phyloP scores from a whole-genome alignment of 2,329 filamentous ascomycete species.

The Hortaea sp. region DNA sequence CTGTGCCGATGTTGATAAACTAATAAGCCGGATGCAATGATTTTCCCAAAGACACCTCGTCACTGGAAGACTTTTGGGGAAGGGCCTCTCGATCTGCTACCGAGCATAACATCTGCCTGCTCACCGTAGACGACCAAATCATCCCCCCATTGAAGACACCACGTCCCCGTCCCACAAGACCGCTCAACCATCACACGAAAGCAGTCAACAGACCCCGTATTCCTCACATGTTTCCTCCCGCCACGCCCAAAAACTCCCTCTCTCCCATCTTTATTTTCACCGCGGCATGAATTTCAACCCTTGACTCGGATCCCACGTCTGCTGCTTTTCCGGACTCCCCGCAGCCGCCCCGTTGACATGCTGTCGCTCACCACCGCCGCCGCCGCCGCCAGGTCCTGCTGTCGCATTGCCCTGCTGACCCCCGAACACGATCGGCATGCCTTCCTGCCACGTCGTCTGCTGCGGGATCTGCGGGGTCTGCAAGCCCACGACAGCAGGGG shows the following conservation, averaged over 20 bases:
- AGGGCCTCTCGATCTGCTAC: too few relatives aligned
- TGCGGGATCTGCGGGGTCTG: background rate
- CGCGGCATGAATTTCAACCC: slow-evolving; percentile 15
- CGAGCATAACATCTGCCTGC: background rate
- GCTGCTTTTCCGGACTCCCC: background rate
- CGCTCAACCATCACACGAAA: too few relatives aligned
- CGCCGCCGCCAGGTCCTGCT: background rate
- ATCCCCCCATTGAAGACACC: background rate
- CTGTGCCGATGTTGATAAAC: too few relatives aligned
- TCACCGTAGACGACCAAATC: background rate
- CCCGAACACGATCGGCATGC: slow-evolving; percentile 26
- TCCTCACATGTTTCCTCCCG: background rate
- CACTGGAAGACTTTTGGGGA: too few relatives aligned
- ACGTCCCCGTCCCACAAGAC: background rate
- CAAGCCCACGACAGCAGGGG: background rate
- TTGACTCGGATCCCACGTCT: slow-evolving; percentile 19
- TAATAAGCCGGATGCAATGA: too few relatives aligned
- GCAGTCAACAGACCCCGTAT: background rate
- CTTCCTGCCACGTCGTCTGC: slow-evolving; percentile 23
- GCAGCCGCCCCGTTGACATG: slow-evolving; percentile 2
- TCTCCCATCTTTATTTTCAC: background rate
- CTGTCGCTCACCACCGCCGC: background rate
- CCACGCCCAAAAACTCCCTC: background rate
- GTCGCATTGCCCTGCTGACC: slow-evolving; percentile 3
- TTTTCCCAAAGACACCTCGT: too few relatives aligned